A percentile compares a stretch with the other conserved stretches of the same genome.
These are phyloP conservation scores for Ogataea zsoltii DNA, from an alignment of 805 yeast species.

Conservation along the genomic window DNA sequence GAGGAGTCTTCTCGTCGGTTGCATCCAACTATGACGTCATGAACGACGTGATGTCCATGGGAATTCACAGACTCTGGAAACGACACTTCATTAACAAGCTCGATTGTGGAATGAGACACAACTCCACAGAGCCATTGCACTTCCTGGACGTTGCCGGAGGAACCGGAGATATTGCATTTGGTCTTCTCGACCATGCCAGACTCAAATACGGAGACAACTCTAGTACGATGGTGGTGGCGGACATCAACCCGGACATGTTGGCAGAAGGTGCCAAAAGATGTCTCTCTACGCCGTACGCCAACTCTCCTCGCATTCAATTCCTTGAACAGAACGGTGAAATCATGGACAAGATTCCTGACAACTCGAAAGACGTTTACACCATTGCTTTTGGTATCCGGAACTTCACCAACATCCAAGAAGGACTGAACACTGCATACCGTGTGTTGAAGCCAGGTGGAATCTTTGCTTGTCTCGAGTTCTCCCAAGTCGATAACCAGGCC, in stretches of 20 bases:
- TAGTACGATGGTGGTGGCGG: conserved; percentile 87
- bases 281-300: conserved; percentile 54
- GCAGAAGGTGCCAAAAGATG: conserved; percentile 86
- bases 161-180: conserved; percentile 97
- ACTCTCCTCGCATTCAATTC: conserved; percentile 73
- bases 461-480: conserved; percentile 93
- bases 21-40: conserved; percentile 92
- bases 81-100: conserved; percentile 81
- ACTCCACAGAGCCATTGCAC: conserved; percentile 68
- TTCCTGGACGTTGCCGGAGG: conserved; percentile 99
- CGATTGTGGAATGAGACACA: conserved; percentile 93
- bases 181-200: conserved; percentile 89
- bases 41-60: conserved; percentile 98
- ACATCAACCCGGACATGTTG: conserved; percentile 95
- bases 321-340: conserved; percentile 91
- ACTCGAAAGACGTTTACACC: conserved; percentile 92
- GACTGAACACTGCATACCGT: conserved; percentile 91
- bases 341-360: conserved; percentile 78
- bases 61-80: conserved; percentile 95
- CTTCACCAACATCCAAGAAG: conserved; percentile 92
- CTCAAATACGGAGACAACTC: conserved; percentile 69
- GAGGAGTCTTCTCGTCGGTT: conserved; percentile 89
- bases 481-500: conserved; percentile 80
- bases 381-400: conserved; percentile 97
- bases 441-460: conserved; percentile 97